These are phyloP conservation scores for Bretschneidera sinensis DNA, from an alignment of 345 rosid species.

Conservation along the genomic window DNA sequence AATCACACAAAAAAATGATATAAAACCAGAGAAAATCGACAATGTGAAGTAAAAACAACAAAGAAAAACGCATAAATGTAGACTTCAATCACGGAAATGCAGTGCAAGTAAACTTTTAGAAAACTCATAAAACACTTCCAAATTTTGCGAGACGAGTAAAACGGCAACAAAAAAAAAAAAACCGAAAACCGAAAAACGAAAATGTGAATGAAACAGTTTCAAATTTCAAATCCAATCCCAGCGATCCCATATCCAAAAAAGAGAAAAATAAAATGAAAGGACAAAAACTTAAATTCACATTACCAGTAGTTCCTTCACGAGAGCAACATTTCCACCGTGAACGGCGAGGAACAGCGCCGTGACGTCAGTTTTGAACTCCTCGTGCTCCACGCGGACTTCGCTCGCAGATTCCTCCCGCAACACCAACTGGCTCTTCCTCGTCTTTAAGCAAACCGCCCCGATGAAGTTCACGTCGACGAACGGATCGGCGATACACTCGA, in stretches of 20 bases:
- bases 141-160: no score
- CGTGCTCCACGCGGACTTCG: constrained; percentile 59
- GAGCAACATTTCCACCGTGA: constrained; percentile 66
- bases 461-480: constrained; percentile 81
- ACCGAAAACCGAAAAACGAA: no score
- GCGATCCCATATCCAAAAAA: background rate
- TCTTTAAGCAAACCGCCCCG: constrained; percentile 71
- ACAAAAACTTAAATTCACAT: background rate
- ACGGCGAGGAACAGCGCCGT: constrained; percentile 88
- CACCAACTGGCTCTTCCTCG: constrained; percentile 64
- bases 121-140: background rate
- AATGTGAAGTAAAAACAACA: no score
- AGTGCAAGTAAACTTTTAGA: background rate
- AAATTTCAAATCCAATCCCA: constrained; percentile 6
- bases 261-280: background rate
- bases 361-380: constrained; percentile 91
- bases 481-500: constrained; percentile 63
- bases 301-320: constrained; percentile 86
- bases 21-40: no score
- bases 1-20: no score
- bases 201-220: constrained; percentile 1
- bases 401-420: constrained; percentile 59
- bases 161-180: background rate
- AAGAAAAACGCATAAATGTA: no score
- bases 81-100: background rate